A percentile compares a stretch with the other conserved stretches of the same genome.
phyloP scores from a whole-genome alignment of 495 filamentous ascomycete species.

The Penicillium waksmanii region DNA sequence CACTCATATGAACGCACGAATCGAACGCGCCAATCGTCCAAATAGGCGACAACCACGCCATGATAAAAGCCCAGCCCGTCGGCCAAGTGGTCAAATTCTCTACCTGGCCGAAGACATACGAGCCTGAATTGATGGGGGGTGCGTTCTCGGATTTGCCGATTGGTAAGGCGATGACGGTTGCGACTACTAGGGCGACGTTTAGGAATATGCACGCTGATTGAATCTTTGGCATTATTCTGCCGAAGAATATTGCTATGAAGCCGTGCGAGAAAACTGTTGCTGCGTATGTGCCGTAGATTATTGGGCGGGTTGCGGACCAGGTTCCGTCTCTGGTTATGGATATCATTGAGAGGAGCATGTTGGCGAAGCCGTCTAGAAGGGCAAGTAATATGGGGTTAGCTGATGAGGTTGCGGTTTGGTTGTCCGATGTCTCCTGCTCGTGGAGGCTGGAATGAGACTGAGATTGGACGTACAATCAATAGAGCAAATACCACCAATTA shows the following conservation, averaged over 20 bases:
- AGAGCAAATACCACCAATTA: conserved; percentile 66
- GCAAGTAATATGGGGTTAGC: neutral
- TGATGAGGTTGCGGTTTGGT: neutral
- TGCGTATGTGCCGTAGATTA: conserved; percentile 66
- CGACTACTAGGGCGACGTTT: conserved; percentile 65
- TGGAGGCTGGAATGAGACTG: too few relatives aligned
- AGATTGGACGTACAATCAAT: conserved; percentile 51
- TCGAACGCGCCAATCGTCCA: conserved; percentile 67
- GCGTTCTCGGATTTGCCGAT: conserved; percentile 50
- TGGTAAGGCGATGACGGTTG: conserved; percentile 68
- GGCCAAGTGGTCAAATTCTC: conserved; percentile 66
- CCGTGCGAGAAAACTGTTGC: conserved; percentile 61
- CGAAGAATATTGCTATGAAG: conserved; percentile 56
- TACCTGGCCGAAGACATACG: conserved; percentile 43
- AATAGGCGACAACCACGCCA: conserved; percentile 67
- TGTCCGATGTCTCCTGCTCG: neutral
- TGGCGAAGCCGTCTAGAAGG: conserved; percentile 50
- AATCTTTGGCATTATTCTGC: conserved; percentile 66
- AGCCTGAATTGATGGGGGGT: conserved; percentile 39
- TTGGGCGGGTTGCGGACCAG: conserved; percentile 62
- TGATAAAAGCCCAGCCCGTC: conserved; percentile 65
- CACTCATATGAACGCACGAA: conserved; percentile 63
- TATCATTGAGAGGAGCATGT: conserved; percentile 58
- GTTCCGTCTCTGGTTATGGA: conserved; percentile 66
- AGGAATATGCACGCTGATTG: conserved; percentile 65